Percentiles rank a stretch among this genome's conserved stretches.
These are phyloP conservation scores for Paraglomus occultum DNA, from an alignment of 192 early-diverging fungal genomes.

Conservation along the genomic window DNA sequence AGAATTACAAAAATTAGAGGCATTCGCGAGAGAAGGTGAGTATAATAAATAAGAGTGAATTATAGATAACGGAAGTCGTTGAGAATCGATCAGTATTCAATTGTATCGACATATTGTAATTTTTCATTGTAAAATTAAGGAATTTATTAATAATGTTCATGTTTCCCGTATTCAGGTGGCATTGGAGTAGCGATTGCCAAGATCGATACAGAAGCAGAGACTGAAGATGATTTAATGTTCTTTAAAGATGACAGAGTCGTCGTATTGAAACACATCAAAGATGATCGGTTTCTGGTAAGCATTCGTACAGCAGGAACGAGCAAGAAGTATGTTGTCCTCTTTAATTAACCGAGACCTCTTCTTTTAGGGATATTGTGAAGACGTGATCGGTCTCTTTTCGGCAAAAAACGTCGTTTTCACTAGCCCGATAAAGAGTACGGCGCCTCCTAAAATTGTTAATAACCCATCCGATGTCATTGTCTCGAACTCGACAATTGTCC, in stretches of 20 bases:
- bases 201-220: slow-evolving; percentile 37
- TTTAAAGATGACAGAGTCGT: slow-evolving; percentile 43
- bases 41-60: neutral
- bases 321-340: neutral
- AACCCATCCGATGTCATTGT: neutral
- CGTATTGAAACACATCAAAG: slow-evolving; percentile 39
- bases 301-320: slow-evolving; percentile 9
- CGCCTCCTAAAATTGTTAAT: neutral
- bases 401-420: slow-evolving; percentile 49
- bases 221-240: slow-evolving; percentile 47
- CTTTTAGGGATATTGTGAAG: slow-evolving; percentile 57
- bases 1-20: slow-evolving; percentile 23
- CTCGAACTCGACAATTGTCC: neutral
- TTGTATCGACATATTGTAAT: neutral
- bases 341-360: neutral
- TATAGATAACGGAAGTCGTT: neutral
- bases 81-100: neutral
- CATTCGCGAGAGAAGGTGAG: slow-evolving; percentile 23
- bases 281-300: slow-evolving; percentile 44
- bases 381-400: slow-evolving; percentile 50
- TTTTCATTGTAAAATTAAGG: neutral
- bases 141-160: neutral
- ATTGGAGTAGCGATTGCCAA: slow-evolving; percentile 45
- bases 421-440: neutral
- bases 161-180: slow-evolving; percentile 32